Evolutionary conservation across 805 yeast species (phyloP), one percentile per base, ranked within the genome.

Genomic region (Candida succiphila): DNA sequence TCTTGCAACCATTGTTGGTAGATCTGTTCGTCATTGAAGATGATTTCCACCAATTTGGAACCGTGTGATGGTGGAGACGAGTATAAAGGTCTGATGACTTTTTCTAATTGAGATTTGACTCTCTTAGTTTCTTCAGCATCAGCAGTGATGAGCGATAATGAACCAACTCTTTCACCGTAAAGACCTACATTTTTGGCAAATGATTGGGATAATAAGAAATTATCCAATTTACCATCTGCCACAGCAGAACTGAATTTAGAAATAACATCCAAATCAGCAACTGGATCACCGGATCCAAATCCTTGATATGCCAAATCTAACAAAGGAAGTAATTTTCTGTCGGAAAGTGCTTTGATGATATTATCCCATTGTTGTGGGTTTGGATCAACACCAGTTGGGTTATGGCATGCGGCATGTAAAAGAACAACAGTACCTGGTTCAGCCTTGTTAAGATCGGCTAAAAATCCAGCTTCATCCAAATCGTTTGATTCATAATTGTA

Each of bases 231-330:
- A 26, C 71, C 71, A 28, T 54, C 55, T 19, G 78, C 78, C 16
- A 52, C 52, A 14, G 65, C 69, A 31, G 49, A 42, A 33, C 44
- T 46, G 36, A 54, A 48, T 52, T 68, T 68, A 51, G 66, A 58
- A 43, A 72, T 56, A 38, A 67, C 54, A 22, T 58, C 62, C 43
- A 72, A 63, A 56, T 88, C 97, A 50, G 75, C 64, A 53, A 71
- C 75, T 42, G 86, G 72, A 46, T 77, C 72, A 36, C 96, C 96
- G 4, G 94, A 75, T 31, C 94, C 86, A 50, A 89, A 84, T 17
- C 96, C 97, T 61, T 88, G 96, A 65, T 88, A 88, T 2, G 96
- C 96, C 77, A 81, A 77, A 63, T 88, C 97, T 40, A 88, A 74
- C 52, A 89, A 66, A 27, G 95, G 94, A 56, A 82, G 70, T 48